Base-by-base conservation (phyloP, 192 early-diverging fungal species). In the Diversispora epigaea region DNA sequence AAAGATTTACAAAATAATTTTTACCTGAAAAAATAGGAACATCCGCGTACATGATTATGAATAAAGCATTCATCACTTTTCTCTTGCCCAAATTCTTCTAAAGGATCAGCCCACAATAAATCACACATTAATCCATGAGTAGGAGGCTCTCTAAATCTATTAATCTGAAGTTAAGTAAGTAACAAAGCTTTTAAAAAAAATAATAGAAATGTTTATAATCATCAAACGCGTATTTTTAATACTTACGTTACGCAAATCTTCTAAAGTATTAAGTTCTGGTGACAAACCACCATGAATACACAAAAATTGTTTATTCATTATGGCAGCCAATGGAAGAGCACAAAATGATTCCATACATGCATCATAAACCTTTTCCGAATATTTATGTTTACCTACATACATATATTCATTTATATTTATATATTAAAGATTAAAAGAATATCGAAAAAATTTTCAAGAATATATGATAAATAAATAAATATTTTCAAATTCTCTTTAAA, bases 41-140 rank as follows among this genome's bases (percentile, higher is more conserved):
- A 98, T 4, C 96, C 96, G 57, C 96, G 88, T 41, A 95, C 94
- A 58, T 92, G 90, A 79, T 98, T 98, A 83, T 96, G 95, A 61
- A 92, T 80, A 82, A 95, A 98, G 45, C 89, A 90, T 76, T 95
- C 93, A 68, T 90, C 93, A 40, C 88, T 92, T 77, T 93, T 91
- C 78, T 98, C 96, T 64, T 93, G 92, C n/a, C 94, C 96, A 89
- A 96, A 96, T 80, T 98, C 95, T 81, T 96, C 95, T 56, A 96
- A 82, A 43, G 96, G 96, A 85, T 98, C 96, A 6, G 96, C 91
- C 94, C 94, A 96, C 58, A 98, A 81, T 10, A 96, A 83, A 84
- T 98, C 96, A 83, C 95, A 97, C 92, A 98, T 94, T 65, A 96
- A 77, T 41, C 96, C 96, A 66, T 97, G 93, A 1, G 94, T 95